Evolutionary conservation across 2,329 filamentous ascomycete genomes (phyloP).

Genomic region (Ophiocordyceps robertsii): DNA sequence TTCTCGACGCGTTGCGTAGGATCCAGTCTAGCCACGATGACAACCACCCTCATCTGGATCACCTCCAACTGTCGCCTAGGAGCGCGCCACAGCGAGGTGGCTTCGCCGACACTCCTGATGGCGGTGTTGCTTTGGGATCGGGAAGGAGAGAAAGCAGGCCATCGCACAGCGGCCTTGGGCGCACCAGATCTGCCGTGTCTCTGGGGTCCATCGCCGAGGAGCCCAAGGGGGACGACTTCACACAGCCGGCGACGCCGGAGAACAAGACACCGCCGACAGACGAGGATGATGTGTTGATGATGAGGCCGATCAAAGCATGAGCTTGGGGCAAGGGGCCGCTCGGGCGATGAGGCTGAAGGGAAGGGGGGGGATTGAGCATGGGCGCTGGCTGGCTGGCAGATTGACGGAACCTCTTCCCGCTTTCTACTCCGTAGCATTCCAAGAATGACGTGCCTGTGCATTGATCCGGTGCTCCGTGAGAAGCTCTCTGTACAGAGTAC

Average conservation of each 20-base stretch:
- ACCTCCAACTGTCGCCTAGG: slow-evolving; percentile 18
- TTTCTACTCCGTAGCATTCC: too few species aligned
- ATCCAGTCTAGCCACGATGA: slow-evolving; percentile 30
- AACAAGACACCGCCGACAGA: slow-evolving; percentile 14
- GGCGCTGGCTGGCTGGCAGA: background rate
- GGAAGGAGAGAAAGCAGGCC: slow-evolving; percentile 14
- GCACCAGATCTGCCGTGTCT: slow-evolving; percentile 24
- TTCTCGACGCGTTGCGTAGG: slow-evolving; percentile 30
- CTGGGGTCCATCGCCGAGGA: slow-evolving; percentile 34
- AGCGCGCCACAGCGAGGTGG: slow-evolving; percentile 21
- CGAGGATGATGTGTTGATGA: slow-evolving; percentile 27
- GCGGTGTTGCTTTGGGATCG: background rate
- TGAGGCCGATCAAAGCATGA: slow-evolving; percentile 4
- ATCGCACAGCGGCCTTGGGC: slow-evolving; percentile 19
- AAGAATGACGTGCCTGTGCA: too few species aligned
- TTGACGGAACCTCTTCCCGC: too few species aligned
- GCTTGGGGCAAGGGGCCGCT: background rate
- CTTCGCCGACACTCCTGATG: background rate
- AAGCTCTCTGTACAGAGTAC: too few species aligned
- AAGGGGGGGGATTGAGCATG: background rate
- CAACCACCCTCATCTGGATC: slow-evolving; percentile 22
- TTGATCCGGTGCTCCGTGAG: too few species aligned
- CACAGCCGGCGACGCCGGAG: background rate
- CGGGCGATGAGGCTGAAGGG: background rate
- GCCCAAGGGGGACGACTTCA: slow-evolving; percentile 10